Evolutionary conservation across 73 alveolate genomes (phyloP).

Genomic region (Uronychia setigera): DNA sequence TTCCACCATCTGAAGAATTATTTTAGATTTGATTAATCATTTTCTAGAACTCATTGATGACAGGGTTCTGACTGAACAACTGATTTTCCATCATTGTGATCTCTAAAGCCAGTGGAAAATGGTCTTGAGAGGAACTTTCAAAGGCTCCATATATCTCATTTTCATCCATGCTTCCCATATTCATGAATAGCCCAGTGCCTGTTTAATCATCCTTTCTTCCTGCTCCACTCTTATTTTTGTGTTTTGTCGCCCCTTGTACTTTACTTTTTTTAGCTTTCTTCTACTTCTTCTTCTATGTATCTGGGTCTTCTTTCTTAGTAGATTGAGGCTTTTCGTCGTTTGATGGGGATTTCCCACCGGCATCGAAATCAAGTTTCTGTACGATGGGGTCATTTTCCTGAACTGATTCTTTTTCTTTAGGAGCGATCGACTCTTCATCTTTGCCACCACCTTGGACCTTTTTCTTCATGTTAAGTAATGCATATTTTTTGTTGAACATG

Average conservation of each 20-base stretch:
- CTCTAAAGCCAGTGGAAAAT: constrained; percentile 23
- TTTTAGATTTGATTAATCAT: background rate
- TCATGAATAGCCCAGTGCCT: background rate
- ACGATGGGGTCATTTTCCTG: constrained; percentile 11
- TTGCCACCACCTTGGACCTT: background rate
- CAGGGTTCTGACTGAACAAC: background rate
- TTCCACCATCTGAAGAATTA: background rate
- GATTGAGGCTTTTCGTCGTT: background rate
- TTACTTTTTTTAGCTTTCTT: background rate
- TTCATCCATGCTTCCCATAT: background rate
- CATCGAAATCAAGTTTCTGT: background rate
- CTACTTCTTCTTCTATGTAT: background rate
- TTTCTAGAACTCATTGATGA: background rate
- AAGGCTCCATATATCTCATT: background rate
- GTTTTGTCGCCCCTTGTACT: background rate
- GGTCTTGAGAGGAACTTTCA: background rate
- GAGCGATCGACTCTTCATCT: background rate
- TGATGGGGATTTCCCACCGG: constrained; percentile 1
- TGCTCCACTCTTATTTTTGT: background rate
- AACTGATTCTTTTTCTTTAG: background rate
- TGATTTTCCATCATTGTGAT: background rate
- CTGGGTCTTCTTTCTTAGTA: background rate
- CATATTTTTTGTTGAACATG: background rate
- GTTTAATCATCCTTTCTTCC: background rate
- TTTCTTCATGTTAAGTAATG: background rate